phyloP scores from a whole-genome alignment of 805 yeast genomes.

The Suhomyces sp. region DNA sequence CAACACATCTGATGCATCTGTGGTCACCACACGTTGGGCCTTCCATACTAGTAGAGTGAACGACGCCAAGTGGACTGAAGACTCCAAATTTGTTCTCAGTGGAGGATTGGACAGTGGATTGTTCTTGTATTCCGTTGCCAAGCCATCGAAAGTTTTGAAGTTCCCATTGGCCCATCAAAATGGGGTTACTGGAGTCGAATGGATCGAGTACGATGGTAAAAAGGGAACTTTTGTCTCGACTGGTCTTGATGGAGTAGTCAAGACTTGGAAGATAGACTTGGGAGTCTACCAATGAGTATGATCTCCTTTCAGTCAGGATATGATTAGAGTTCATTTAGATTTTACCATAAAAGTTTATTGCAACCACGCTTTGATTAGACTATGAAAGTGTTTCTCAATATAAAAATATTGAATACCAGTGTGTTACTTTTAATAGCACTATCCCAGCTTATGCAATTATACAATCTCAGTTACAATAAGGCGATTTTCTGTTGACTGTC shows the following conservation, averaged over 20 bases:
- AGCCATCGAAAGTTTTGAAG: constrained; percentile 77
- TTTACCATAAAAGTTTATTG: too few relatives aligned
- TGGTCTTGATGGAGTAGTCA: constrained; percentile 82
- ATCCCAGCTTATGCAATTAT: too few relatives aligned
- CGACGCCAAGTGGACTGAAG: constrained; percentile 75
- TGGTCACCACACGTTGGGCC: constrained; percentile 89
- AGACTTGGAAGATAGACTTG: constrained; percentile 60
- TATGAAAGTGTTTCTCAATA: too few relatives aligned
- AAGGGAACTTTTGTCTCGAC: constrained; percentile 54
- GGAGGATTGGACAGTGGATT: constrained; percentile 84
- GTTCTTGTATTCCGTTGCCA: constrained; percentile 73
- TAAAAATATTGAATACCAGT: too few relatives aligned
- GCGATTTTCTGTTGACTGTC: too few relatives aligned
- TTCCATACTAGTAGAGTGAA: constrained; percentile 86
- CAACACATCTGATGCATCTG: constrained; percentile 49
- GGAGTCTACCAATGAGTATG: constrained; percentile 10
- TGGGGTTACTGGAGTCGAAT: constrained; percentile 74
- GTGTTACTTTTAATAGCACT: too few relatives aligned
- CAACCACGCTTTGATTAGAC: too few relatives aligned
- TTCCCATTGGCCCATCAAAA: constrained; percentile 80
- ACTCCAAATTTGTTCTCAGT: constrained; percentile 69
- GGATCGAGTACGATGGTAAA: constrained; percentile 49
- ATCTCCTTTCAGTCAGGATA: too few relatives aligned
- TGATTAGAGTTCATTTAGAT: too few relatives aligned
- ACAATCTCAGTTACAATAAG: too few relatives aligned